Conservation (phyloP, 2,329 filamentous ascomycete genomes). For the Penicillium griseofulvum region DNA sequence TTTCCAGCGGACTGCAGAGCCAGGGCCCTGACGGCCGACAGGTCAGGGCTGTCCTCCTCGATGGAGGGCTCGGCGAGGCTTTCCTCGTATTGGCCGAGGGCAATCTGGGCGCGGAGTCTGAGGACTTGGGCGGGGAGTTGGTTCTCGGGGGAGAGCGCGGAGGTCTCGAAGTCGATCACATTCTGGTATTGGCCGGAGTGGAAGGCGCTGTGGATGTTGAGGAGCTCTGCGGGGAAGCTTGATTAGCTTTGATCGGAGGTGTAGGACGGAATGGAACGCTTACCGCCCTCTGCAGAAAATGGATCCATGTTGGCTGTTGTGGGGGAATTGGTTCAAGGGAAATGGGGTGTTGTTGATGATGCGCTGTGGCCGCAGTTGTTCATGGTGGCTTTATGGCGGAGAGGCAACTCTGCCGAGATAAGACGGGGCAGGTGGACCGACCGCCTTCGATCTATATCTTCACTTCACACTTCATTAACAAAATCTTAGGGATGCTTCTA, state of each 20-base stretch:
- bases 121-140: slow-evolving; percentile 72
- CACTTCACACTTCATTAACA: not conserved
- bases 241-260: slow-evolving; percentile 2
- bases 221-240: slow-evolving; percentile 52
- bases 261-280: slow-evolving; percentile 11
- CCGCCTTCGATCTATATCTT: slow-evolving; percentile 15
- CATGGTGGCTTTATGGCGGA: slow-evolving; percentile 21
- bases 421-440: slow-evolving; percentile 20
- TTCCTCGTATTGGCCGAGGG: slow-evolving; percentile 71
- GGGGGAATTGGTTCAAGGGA: slow-evolving; percentile 6
- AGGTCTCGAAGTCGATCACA: slow-evolving; percentile 81
- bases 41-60: slow-evolving; percentile 65
- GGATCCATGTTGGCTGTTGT: slow-evolving; percentile 54
- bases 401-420: slow-evolving; percentile 17
- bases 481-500: not conserved
- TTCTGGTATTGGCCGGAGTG: slow-evolving; percentile 79
- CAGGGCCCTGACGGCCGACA: slow-evolving; percentile 72
- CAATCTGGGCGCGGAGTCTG: slow-evolving; percentile 76
- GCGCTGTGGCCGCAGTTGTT: slow-evolving; percentile 18
- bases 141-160: slow-evolving; percentile 76
- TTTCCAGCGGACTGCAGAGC: slow-evolving; percentile 65
- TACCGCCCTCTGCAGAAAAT: slow-evolving; percentile 63
- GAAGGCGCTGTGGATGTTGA: slow-evolving; percentile 66
- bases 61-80: slow-evolving; percentile 67
- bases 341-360: slow-evolving; percentile 19